Base-by-base conservation (phyloP, 331 rosid species). In the Acacia pycnantha region DNA sequence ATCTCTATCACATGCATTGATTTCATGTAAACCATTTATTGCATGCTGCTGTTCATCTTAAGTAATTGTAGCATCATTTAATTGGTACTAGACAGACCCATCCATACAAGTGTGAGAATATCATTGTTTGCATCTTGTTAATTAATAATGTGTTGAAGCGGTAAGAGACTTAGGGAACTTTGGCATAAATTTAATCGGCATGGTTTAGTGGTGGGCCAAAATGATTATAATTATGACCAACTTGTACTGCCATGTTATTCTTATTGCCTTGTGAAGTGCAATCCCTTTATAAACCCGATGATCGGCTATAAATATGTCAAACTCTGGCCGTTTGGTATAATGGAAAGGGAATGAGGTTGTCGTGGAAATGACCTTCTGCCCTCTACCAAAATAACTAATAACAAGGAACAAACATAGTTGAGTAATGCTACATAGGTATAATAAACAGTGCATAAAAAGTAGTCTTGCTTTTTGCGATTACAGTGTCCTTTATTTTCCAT, bases 81-180 rank as follows among this genome's bases (percentile, higher is more conserved):
- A 46, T n/a, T n/a, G n/a, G n/a, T n/a, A n/a, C 11, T n/a, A 43
- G 40, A 44, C 31, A 69, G 51, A 29, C 13, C 41, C 29, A 67
- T 68, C 47, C 70, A 43, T 82, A 31, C 50, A 5, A 43, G 54
- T 54, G 22, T 66, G 76, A 81, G 31, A 21, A 66, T 81, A 31
- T 15, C 15, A 53, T 76, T 67, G 40, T 77, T 54, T 76, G 65
- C 72, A n/a, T 74, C 59, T 65, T 22, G 61, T 26, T 18, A 53
- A 46, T 66, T 51, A 27, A 74, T n/a, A 1, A 70, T 70, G 54
- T 70, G 56, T 22, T 44, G 5, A n/a, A 70, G 27, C 5, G 37
- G 37, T 40, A 70, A 11, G 33, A 70, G 27, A 70, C 54, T 43
- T 6, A 3, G 13, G 21, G 54, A 70, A 41, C 74, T 70, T n/a